These are phyloP conservation scores for Chlorella sorokiniana DNA, from an alignment of 139 green algal species.

Conservation along the genomic window DNA sequence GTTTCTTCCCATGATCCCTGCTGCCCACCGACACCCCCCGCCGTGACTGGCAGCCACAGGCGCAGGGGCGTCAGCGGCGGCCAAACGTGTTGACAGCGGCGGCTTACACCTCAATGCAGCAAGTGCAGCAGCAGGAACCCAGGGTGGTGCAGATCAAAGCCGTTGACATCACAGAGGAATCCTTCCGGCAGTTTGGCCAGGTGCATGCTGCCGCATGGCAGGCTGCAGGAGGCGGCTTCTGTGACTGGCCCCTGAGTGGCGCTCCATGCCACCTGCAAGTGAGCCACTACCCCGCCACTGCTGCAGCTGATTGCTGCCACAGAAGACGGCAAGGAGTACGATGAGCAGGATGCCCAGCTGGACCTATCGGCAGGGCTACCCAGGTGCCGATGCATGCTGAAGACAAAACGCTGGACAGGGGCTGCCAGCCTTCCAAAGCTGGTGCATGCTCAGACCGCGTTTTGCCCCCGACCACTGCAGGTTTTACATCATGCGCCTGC, in stretches of 20 bases:
- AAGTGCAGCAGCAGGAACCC: constrained; percentile 14
- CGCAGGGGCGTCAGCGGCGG: neutral
- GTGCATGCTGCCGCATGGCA: constrained; percentile 36
- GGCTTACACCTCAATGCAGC: neutral
- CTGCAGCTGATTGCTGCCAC: constrained; percentile 57
- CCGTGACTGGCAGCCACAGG: neutral
- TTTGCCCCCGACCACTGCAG: constrained; percentile 36
- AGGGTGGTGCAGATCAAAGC: constrained; percentile 46
- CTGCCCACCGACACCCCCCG: neutral
- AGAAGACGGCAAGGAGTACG: constrained; percentile 76
- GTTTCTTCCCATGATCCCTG: neutral
- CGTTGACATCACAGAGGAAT: constrained; percentile 50
- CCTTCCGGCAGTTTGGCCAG: constrained; percentile 77
- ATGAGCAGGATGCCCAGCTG: constrained; percentile 69
- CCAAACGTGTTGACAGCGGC: neutral
- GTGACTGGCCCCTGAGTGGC: neutral
- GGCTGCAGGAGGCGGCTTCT: neutral
- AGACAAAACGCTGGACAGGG: neutral
- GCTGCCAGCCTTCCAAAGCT: too few relatives aligned
- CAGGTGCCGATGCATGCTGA: constrained; percentile 36
- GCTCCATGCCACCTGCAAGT: neutral
- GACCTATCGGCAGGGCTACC: constrained; percentile 69
- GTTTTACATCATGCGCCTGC: constrained; percentile 96
- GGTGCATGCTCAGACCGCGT: neutral
- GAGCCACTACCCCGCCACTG: neutral